Evolutionary conservation across 192 early-diverging fungal species (phyloP).

Genomic region (Coemansia sp.): DNA sequence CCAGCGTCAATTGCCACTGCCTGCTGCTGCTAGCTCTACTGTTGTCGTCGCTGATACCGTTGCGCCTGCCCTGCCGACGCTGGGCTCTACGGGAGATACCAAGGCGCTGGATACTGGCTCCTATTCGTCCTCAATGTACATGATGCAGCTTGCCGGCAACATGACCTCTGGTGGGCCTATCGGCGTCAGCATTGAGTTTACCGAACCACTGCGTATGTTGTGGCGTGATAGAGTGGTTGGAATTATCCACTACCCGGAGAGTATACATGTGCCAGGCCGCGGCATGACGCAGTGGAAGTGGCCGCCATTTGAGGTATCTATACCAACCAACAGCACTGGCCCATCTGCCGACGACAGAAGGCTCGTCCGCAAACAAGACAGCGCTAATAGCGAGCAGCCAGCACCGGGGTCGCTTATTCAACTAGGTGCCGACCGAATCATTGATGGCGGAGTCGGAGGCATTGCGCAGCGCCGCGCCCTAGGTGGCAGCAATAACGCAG

Average conservation of each 20-base stretch:
- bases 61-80: background rate
- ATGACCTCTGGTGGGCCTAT: conserved; percentile 47
- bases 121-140: conserved; percentile 16
- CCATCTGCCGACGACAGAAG: conserved; percentile 1
- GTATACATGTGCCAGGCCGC: conserved; percentile 34
- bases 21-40: background rate
- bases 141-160: conserved; percentile 38
- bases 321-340: conserved; percentile 6
- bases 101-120: conserved; percentile 23
- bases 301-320: conserved; percentile 35
- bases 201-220: conserved; percentile 41
- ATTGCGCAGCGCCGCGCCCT: conserved; percentile 26
- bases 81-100: background rate
- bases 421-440: conserved; percentile 3
- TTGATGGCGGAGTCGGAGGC: background rate
- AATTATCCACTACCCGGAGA: conserved; percentile 17
- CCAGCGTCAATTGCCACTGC: background rate
- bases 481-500: background rate
- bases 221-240: conserved; percentile 47
- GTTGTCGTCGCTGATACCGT: background rate
- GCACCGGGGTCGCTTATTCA: conserved; percentile 5
- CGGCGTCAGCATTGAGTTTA: conserved; percentile 48
- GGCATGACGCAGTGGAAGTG: conserved; percentile 40
- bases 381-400: background rate
- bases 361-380: conserved; percentile 4